Evolutionary conservation across 2,329 filamentous ascomycete genomes (phyloP), one percentile per base, ranked within the genome.

Genomic region (Akanthomyces lecanii): DNA sequence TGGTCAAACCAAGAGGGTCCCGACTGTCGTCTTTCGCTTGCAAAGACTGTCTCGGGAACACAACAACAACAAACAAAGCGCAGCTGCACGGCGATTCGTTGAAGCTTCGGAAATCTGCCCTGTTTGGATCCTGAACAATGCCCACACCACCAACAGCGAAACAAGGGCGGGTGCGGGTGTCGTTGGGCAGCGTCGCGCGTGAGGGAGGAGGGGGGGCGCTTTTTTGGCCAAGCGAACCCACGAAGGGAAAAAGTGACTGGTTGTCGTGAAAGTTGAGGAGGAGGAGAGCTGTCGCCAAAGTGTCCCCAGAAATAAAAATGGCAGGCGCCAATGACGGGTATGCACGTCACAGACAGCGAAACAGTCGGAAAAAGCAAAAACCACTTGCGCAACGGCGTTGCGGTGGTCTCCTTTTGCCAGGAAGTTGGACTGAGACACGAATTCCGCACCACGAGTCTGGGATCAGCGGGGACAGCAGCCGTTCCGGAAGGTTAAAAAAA

Each of bases 101-200:
- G 38, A 18, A 60, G 36, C 47, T 60, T 51, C 28, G 11, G 48
- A 12, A 51, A 3, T 6, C 25, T 33, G 25, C 36, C 11, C 23
- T n/a, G 1, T 12, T 42, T 23, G 21, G 33, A n/a, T n/a, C 11
- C 25, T 33, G 12, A 44, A 14, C 23, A n/a, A 40, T 56, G 45
- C n/a, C 60, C 60, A 56, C 52, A 62, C 60, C 60, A 62, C 60
- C 51, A 62, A 48, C 59, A 55, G 12, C 44, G 52, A 56, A 62
- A 25, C 33, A 56, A 62, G 60, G 44, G 51, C 42, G 51, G 28
- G 16, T 18, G 14, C n/a, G 44, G 30, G n/a, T 44, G 36, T 60
- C 47, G 58, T 45, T 44, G 48, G 48, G 58, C 36, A 51, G 23
- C 6, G 33, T 42, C 36, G 45, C 44, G 57, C 44, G 56, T n/a